These are phyloP conservation scores for Neonectria coccinea DNA, from an alignment of 2,329 filamentous ascomycete genomes.

Conservation along the genomic window DNA sequence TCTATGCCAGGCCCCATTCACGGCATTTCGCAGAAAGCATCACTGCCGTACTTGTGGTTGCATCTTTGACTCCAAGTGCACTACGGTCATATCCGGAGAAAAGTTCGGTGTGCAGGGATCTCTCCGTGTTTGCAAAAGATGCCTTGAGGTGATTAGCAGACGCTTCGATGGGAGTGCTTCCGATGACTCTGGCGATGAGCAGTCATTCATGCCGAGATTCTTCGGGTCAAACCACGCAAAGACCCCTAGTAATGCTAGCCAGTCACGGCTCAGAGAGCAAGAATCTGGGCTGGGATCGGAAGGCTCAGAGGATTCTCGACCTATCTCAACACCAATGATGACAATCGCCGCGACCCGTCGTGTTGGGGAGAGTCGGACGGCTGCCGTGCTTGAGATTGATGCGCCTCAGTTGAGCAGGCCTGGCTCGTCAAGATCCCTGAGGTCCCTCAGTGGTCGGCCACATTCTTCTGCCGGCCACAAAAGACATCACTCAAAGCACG, in stretches of 20 bases:
- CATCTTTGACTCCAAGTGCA: constrained; percentile 98
- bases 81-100: constrained; percentile 86
- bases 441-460: constrained; percentile 78
- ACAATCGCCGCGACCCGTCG: constrained; percentile 74
- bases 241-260: constrained; percentile 47
- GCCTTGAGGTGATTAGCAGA: constrained; percentile 89
- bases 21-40: constrained; percentile 94
- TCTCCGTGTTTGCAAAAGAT: constrained; percentile 91
- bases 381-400: constrained; percentile 91
- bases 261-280: constrained; percentile 54
- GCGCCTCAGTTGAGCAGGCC: constrained; percentile 86
- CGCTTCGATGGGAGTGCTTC: constrained; percentile 89
- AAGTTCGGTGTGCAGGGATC: constrained; percentile 88
- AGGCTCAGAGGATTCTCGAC: constrained; percentile 61
- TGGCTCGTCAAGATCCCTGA: constrained; percentile 91
- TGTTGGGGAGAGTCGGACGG: constrained; percentile 81
- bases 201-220: constrained; percentile 74
- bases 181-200: constrained; percentile 86
- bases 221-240: constrained; percentile 67
- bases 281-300: constrained; percentile 56
- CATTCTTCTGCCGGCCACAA: constrained; percentile 82
- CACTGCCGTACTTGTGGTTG: constrained; percentile 97
- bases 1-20: constrained; percentile 88
- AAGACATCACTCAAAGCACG: constrained; percentile 88
- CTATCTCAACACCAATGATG: constrained; percentile 77